Evolutionary conservation across 2,329 filamentous ascomycete species (phyloP), one percentile per base, ranked within the genome.

Genomic region (Blumeria graminis): DNA sequence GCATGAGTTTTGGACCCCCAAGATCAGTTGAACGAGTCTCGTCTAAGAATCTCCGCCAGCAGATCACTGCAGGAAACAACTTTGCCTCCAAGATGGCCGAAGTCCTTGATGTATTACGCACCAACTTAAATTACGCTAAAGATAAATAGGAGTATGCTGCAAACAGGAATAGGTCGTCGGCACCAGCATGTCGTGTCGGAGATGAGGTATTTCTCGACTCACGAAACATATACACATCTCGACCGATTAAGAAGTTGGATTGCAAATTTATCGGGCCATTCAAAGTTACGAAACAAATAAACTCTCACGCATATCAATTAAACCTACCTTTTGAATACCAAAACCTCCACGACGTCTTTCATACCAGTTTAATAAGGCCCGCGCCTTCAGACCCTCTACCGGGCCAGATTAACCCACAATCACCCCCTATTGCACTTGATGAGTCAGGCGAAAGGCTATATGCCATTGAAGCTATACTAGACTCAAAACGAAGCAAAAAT

Each of bases 1-100:
- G 56, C 8, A 36, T 57, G 32, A 57, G 38, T 57, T 57, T 56
- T 32, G 38, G 11, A 3, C 14, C 11, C 9, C 4, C 39, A 38
- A 13, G 45, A 50, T 32, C 45, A 11, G 11, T 22, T 13, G 13
- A 11, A 16, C 13, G n/a, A 16, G 11, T 16, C 13, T 14, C 11
- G 3, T 50, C 3, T 3, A 16, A 22, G 22, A 13, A 50, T 22
- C n/a, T 50, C n/a, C 45, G 22, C 11, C 11, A 50, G 4, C 45
- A 50, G 18, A 11, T 18, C 4, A 22, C 13, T 13, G 3, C n/a
- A 3, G 45, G 55, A 0, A 13, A 18, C 1, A 32, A 45, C 5
- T 56, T 56, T 22, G 33, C 32, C 11, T 18, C n/a, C 0, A 56
- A 56, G 16, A 56, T 56, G 34, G 1, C 36, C 5, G 7, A 56